Base-by-base conservation (phyloP, 2,329 filamentous ascomycete species). In the Pseudogymnoascus sp. region DNA sequence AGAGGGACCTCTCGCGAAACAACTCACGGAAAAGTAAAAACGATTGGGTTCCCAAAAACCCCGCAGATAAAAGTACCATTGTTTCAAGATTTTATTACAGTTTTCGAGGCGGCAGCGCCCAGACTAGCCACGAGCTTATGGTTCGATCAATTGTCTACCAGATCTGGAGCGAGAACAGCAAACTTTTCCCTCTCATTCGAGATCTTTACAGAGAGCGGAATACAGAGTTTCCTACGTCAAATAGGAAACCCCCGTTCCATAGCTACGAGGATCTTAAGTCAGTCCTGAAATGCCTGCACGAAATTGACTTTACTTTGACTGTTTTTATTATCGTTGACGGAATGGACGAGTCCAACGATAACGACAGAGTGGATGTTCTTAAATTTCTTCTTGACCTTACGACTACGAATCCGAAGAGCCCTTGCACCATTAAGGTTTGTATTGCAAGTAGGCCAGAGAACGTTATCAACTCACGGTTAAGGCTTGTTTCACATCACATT, bases 61-160 rank as follows among this genome's bases (percentile, higher is more conserved):
- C 25, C 9, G 1, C 39, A 36, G 33, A n/a, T n/a, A 41, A 38
- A 5, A 25, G 4, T 33, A 22, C 22, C 14, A 38, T 63, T 18
- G 39, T 65, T 28, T 59, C 63, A n/a, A 58, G 35, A 6, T 65
- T 66, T 14, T 66, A 63, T 41, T 66, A 62, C 59, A 63, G 58
- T n/a, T 25, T 57, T 6, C 57, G 63, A 20, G 64, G 61, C 4
- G 62, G 61, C 6, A 37, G 37, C 16, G 41, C 58, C 3, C 50
- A 66, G 41, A 66, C 28, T 1, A 65, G 47, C 25, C 59, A 63
- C 25, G 36, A 33, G 4, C 37, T 35, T n/a, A 65, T 66, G 64
- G 62, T 66, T 14, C 63, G 50, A 16, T 62, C 63, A 9, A 57
- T 66, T 35, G 47, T 66, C 1, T 65, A 57, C 20, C 43, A 65